These are phyloP conservation scores for Cercospora sp. DNA, from an alignment of 2,329 filamentous ascomycete species.

Conservation along the genomic window DNA sequence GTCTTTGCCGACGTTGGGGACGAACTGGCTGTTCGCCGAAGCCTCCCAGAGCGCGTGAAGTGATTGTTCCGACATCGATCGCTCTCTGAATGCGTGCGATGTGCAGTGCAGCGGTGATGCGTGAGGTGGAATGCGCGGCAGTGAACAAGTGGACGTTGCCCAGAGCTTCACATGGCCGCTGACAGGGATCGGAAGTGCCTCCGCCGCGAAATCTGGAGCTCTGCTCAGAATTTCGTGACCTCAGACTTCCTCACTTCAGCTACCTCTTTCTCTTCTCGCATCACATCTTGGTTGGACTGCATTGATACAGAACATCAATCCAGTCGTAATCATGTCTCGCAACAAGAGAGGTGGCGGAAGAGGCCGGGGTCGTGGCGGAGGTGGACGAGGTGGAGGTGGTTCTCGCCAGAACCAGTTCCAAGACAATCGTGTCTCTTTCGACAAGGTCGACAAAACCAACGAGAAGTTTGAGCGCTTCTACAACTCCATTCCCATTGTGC, in stretches of 20 bases:
- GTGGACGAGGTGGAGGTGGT: conserved; percentile 31
- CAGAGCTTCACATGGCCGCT: conserved; percentile 10
- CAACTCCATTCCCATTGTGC: conserved; percentile 71
- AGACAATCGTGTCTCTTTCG: conserved; percentile 49
- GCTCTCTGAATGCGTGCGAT: not conserved
- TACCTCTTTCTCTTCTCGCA: not conserved
- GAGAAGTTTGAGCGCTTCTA: conserved; percentile 86
- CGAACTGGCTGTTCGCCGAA: conserved; percentile 82
- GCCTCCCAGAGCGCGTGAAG: conserved; percentile 86
- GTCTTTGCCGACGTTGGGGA: conserved; percentile 76
- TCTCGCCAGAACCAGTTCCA: conserved; percentile 31
- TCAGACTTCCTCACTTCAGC: not conserved
- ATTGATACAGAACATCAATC: not conserved
- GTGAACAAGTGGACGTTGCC: conserved; percentile 12
- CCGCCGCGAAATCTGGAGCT: conserved; percentile 14
- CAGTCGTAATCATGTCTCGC: conserved; percentile 24
- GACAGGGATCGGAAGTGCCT: conserved; percentile 10
- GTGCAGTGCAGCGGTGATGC: not conserved
- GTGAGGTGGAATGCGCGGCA: not conserved
- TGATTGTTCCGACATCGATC: conserved; percentile 72
- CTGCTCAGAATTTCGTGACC: conserved; percentile 7
- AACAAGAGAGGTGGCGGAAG: conserved; percentile 29
- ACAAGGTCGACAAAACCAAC: conserved; percentile 74
- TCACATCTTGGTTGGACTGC: not conserved
- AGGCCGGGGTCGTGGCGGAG: conserved; percentile 27